Base-by-base conservation (phyloP, 2,329 filamentous ascomycete species). In the Cladophialophora bantiana region DNA sequence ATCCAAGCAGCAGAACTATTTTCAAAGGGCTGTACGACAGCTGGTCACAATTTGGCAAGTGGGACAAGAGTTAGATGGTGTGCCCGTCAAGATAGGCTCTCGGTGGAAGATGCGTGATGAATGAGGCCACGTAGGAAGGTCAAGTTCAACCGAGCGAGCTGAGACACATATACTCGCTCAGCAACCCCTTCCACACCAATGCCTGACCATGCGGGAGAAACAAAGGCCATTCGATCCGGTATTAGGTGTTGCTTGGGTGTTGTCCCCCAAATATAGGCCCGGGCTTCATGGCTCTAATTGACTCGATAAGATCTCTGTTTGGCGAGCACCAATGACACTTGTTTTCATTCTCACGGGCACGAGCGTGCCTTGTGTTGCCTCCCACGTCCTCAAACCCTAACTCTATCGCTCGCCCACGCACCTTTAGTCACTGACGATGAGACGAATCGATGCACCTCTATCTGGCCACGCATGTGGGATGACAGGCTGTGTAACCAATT, bases 21-120 rank as follows among this genome's bases (percentile, higher is more conserved):
- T 82, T 86, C 75, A 83, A 84, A 74, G 77, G 77, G 4, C 73
- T 86, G 38, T 86, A 85, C 71, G 83, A 84, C 57, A 84, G 86
- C 65, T 87, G 81, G 72, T 72, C 78, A 59, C 76, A 74, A 66
- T 82, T 80, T 72, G 82, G 82, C 50, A 81, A 78, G 71, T 83
- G 82, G 81, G 80, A 82, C 67, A 79, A 81, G 73, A 78, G 74
- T 48, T 83, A 74, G 45, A 38, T 26, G 32, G 32, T 13, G 50
- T 26, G 59, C 10, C 15, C 13, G 7, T 13, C 10, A 50, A 26
- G 45, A 26, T 50, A 10, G 13, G 20, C 18, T 31, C 45, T 18
- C 20, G 4, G 45, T n/a, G 26, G 45, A 50, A 18, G 31, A 34
- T 35, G 42, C 32, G 15, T n/a, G 38, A 36, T 50, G 42, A 36